Conservation (phyloP, 495 filamentous ascomycete species). For the Pyrenula aspistea region DNA sequence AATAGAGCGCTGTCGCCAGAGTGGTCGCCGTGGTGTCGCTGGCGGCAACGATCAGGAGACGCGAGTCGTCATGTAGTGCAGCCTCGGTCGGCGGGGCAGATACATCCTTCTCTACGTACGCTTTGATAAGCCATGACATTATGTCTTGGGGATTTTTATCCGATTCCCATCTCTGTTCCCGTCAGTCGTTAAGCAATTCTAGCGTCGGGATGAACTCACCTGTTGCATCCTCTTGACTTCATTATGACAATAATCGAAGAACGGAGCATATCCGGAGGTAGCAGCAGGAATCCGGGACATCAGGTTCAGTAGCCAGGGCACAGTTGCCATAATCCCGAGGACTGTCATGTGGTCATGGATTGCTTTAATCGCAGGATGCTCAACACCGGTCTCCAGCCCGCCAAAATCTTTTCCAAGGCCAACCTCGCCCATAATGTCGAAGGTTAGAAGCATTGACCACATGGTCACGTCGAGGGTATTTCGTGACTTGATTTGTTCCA, state of each 20-base stretch:
- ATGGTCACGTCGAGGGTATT: slow-evolving; percentile 37
- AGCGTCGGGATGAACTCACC: neutral
- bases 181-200: neutral
- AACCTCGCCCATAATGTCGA: slow-evolving; percentile 63
- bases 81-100: slow-evolving; percentile 5
- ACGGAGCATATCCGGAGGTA: slow-evolving; percentile 3
- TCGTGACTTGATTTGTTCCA: slow-evolving; percentile 5
- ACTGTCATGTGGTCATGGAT: slow-evolving; percentile 9
- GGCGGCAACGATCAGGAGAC: slow-evolving; percentile 20
- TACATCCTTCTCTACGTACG: slow-evolving; percentile 9
- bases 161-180: slow-evolving; percentile 1
- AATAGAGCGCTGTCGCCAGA: slow-evolving; percentile 27
- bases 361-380: slow-evolving; percentile 41
- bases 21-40: slow-evolving; percentile 27
- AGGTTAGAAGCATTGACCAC: slow-evolving; percentile 55
- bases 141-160: slow-evolving; percentile 13
- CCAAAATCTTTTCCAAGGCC: slow-evolving; percentile 60
- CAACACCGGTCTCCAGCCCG: slow-evolving; percentile 49
- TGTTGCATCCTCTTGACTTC: slow-evolving; percentile 3
- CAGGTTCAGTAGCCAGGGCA: slow-evolving; percentile 13
- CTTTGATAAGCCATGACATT: slow-evolving; percentile 18
- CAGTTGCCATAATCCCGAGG: slow-evolving; percentile 8
- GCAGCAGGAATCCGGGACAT: slow-evolving; percentile 7
- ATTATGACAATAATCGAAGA: slow-evolving; percentile 7
- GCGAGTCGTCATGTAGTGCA: slow-evolving; percentile 13